Percentiles rank a stretch among this genome's conserved stretches.
These are phyloP conservation scores for Leishmania tropica DNA, from an alignment of 208 protist genomes.

Conservation along the genomic window DNA sequence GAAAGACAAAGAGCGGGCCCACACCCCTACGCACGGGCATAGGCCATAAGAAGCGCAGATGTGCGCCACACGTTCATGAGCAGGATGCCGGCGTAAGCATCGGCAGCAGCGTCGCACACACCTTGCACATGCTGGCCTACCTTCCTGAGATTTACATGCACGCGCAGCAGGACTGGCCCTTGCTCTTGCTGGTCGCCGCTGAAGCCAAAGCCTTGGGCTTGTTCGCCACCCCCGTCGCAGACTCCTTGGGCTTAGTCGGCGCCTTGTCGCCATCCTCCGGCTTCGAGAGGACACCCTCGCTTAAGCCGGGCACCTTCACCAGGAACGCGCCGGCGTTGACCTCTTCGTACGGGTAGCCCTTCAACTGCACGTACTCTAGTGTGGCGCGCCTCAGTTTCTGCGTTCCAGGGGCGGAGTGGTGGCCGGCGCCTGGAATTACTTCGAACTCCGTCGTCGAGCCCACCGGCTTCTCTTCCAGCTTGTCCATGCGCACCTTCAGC, in stretches of 20 bases:
- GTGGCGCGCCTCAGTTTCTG: conserved; percentile 53
- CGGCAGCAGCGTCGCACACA: neutral
- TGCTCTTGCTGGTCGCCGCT: conserved; percentile 1
- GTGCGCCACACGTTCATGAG: neutral
- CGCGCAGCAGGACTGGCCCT: conserved; percentile 22
- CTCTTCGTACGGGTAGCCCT: conserved; percentile 44
- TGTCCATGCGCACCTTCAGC: conserved; percentile 39
- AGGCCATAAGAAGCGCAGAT: neutral
- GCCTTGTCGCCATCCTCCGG: conserved; percentile 16
- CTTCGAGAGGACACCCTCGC: conserved; percentile 23
- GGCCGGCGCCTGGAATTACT: conserved; percentile 56
- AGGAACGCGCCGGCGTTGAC: conserved; percentile 41
- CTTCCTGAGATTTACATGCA: conserved; percentile 18
- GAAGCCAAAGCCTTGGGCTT: too few relatives aligned
- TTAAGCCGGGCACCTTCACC: conserved; percentile 36
- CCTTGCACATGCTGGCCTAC: too few relatives aligned
- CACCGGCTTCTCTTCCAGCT: conserved; percentile 40
- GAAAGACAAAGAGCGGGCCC: neutral
- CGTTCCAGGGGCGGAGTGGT: conserved; percentile 51
- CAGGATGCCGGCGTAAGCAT: neutral
- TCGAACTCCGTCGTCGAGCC: conserved; percentile 42
- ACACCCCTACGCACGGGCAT: neutral
- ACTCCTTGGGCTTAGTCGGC: neutral
- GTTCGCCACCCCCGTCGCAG: neutral
- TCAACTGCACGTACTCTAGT: conserved; percentile 34